Percentiles rank a stretch among this genome's conserved stretches.
These are phyloP conservation scores for Scheffersomyces coipomensis DNA, from an alignment of 805 yeast genomes.

Conservation along the genomic window DNA sequence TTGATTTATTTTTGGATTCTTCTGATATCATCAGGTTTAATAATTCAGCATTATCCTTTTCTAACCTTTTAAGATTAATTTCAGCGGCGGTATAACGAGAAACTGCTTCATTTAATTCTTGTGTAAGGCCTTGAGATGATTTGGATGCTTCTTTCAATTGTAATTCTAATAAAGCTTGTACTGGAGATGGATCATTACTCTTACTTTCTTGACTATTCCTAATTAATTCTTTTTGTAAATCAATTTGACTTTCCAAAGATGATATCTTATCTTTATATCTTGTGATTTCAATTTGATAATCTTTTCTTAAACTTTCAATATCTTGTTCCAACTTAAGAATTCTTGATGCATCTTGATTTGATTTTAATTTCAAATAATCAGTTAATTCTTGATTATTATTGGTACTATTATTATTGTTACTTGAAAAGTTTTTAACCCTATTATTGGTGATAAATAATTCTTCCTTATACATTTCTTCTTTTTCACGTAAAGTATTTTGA, in stretches of 20 bases:
- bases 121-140: background rate
- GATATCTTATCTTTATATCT: background rate
- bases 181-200: background rate
- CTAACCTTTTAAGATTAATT: conserved; percentile 19
- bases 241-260: background rate
- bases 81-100: conserved; percentile 28
- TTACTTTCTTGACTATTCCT: background rate
- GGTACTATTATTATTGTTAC: no score
- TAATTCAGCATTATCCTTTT: conserved; percentile 10
- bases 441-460: background rate
- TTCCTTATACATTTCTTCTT: background rate
- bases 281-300: background rate
- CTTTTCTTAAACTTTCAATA: conserved; percentile 1
- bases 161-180: conserved; percentile 4
- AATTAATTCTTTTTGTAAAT: conserved; percentile 1
- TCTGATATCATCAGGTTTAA: background rate
- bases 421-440: no score
- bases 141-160: conserved; percentile 4
- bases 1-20: background rate
- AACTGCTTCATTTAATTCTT: conserved; percentile 5
- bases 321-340: conserved; percentile 1
- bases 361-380: background rate
- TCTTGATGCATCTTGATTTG: background rate
- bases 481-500: background rate
- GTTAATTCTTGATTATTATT: background rate